A percentile compares a stretch with the other conserved stretches of the same genome.
phyloP scores from a whole-genome alignment of 2,329 filamentous ascomycete species.

The Zopfia rhizophila region DNA sequence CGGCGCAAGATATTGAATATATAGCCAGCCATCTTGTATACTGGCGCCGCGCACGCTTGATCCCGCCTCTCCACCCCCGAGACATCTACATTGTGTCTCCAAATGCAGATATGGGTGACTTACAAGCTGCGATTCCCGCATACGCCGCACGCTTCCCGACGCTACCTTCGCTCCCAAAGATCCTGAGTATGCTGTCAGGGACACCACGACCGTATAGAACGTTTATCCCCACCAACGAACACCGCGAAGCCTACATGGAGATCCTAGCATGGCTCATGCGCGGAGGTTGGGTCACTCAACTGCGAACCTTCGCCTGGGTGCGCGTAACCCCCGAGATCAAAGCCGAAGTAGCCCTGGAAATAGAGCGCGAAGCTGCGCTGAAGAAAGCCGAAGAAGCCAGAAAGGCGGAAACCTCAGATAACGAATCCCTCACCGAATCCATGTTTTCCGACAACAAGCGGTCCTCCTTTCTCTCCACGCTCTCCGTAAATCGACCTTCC shows the following conservation, averaged over 20 bases:
- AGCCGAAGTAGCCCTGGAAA: slow-evolving; percentile 78
- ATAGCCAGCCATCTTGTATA: slow-evolving; percentile 94
- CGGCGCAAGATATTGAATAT: slow-evolving; percentile 82
- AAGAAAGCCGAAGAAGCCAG: slow-evolving; percentile 43
- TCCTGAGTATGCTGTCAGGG: slow-evolving; percentile 84
- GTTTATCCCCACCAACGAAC: slow-evolving; percentile 86
- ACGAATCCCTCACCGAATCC: slow-evolving; percentile 39
- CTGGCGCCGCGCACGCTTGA: slow-evolving; percentile 91
- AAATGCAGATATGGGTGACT: slow-evolving; percentile 80
- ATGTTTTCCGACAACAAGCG: slow-evolving; percentile 43
- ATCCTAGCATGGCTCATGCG: slow-evolving; percentile 95
- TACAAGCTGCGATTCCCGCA: slow-evolving; percentile 74
- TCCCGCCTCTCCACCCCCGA: slow-evolving; percentile 87
- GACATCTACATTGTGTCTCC: slow-evolving; percentile 93
- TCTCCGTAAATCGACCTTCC: slow-evolving; percentile 31
- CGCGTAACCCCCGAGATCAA: slow-evolving; percentile 85
- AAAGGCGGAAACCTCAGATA: slow-evolving; percentile 43
- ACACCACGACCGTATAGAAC: slow-evolving; percentile 83
- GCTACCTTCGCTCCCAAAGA: slow-evolving; percentile 82
- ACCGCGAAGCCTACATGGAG: slow-evolving; percentile 86
- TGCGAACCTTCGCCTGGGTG: slow-evolving; percentile 91
- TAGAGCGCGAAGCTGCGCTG: slow-evolving; percentile 60
- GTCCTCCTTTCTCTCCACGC: slow-evolving; percentile 39
- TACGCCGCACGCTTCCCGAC: slow-evolving; percentile 86
- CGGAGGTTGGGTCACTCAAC: slow-evolving; percentile 91